phyloP scores from a whole-genome alignment of 352 stramenopile genomes.

The Phytopythium delawarense region DNA sequence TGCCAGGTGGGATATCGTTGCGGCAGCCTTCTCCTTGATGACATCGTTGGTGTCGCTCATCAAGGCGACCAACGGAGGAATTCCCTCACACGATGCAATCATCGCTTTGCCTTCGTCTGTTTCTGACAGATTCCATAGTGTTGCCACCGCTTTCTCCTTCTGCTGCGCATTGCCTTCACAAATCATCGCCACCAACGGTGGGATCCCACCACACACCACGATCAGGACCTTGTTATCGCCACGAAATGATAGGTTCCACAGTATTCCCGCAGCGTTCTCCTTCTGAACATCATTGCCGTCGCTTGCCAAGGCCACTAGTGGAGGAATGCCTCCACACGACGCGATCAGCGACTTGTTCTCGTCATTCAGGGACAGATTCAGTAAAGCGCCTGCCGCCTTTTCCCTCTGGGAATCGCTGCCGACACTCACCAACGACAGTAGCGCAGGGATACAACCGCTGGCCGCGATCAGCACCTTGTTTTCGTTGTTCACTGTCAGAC shows the following conservation, averaged over 20 bases:
- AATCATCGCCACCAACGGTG: slow-evolving; percentile 9
- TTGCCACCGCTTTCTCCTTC: slow-evolving; percentile 7
- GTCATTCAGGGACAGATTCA: slow-evolving; percentile 11
- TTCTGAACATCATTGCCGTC: slow-evolving; percentile 2
- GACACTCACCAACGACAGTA: slow-evolving; percentile 7
- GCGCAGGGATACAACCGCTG: slow-evolving; percentile 3
- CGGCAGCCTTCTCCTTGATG: background rate
- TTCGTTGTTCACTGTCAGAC: too few species aligned
- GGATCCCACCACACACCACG: slow-evolving; percentile 9
- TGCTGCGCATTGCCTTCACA: slow-evolving; percentile 4
- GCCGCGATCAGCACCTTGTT: slow-evolving; percentile 4
- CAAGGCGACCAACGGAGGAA: slow-evolving; percentile 7
- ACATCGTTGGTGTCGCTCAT: background rate
- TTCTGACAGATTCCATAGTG: slow-evolving; percentile 5
- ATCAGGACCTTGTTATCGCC: slow-evolving; percentile 2
- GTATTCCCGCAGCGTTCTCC: background rate
- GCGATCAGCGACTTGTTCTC: background rate
- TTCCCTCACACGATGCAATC: slow-evolving; percentile 3
- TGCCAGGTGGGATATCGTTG: too few species aligned
- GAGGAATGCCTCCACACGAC: slow-evolving; percentile 3
- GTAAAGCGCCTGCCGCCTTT: background rate
- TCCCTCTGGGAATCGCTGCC: slow-evolving; percentile 5
- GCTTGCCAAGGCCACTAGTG: slow-evolving; percentile 10
- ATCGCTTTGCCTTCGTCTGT: background rate
- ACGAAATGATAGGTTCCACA: slow-evolving; percentile 7